Evolutionary conservation across 495 filamentous ascomycete genomes (phyloP), one percentile per base, ranked within the genome.

Genomic region (Aspergillus affinis): DNA sequence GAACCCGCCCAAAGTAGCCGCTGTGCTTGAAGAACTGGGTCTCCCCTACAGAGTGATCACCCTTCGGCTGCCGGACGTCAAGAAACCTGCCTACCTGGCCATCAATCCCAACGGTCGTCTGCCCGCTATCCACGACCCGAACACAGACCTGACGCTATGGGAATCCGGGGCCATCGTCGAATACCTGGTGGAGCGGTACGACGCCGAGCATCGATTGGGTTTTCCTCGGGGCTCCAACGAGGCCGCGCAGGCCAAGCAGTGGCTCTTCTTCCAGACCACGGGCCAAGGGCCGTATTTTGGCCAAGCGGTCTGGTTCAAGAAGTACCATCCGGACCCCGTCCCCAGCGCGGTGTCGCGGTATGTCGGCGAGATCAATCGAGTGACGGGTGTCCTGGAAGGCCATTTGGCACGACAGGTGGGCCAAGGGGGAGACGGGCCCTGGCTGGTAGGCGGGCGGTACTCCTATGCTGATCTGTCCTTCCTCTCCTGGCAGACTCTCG

Each of bases 61-160:
- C 41, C 0, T 55, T 12, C 9, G 27, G 2, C 27, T 55, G 8
- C 6, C 32, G 8, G 54, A 55, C 4, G 18, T 46, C 3, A 55
- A 46, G 27, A 12, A 21, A 21, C n/a, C 17, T 13, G 18, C 32
- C 6, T 47, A 12, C 54, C 15, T 47, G 6, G 18, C 7, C 19
- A n/a, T 55, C 17, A 55, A 55, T 19, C 54, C 54, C 32, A 55
- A 55, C n/a, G 32, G 54, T 6, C 54, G 32, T n/a, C 17, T 55
- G n/a, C 54, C 54, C 32, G 17, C 54, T n/a, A 50, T 50, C 48
- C 15, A n/a, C 19, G 48, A 50, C 19, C 48, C 48, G 10, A 50
- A 50, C 48, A 19, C 13, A 4, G 10, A 50, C 15, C 13, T 50
- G 15, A 50, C 48, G n/a, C 13, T 50, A 2, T 50, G 48, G 48